Evolutionary conservation across 176 grass and related monocot genomes (phyloP).

Genomic region (Juncus effusus): DNA sequence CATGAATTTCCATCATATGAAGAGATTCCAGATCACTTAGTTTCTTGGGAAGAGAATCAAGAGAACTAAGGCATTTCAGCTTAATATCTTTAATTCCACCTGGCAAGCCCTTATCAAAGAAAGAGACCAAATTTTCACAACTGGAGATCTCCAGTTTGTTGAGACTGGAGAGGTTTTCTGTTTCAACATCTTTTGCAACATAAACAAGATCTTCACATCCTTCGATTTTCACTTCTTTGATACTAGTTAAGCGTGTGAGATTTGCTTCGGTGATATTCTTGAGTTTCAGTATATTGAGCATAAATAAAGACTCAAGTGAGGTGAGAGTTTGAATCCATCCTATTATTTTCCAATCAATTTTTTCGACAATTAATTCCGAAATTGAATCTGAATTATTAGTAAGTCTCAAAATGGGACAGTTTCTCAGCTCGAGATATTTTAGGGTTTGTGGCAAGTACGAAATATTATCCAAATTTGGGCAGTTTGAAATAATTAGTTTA

Average conservation of each 20-base stretch:
- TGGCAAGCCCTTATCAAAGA: slow-evolving; percentile 4
- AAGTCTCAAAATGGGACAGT: no score
- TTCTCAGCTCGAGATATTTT: no score
- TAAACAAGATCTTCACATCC: background rate
- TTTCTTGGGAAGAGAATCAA: background rate
- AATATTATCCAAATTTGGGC: slow-evolving; percentile 18
- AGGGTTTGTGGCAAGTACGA: background rate
- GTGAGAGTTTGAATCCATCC: slow-evolving; percentile 18
- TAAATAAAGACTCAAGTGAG: slow-evolving; percentile 19
- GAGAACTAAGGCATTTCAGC: background rate
- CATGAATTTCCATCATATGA: background rate
- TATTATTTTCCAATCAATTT: background rate
- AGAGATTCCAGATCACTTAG: background rate
- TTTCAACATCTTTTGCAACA: background rate
- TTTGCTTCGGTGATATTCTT: background rate
- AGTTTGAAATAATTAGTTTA: slow-evolving; percentile 18
- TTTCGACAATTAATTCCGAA: slow-evolving; percentile 9
- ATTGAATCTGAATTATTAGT: background rate
- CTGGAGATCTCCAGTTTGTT: slow-evolving; percentile 11
- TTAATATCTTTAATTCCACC: slow-evolving; percentile 7
- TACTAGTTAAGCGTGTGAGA: background rate
- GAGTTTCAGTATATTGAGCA: slow-evolving; percentile 10
- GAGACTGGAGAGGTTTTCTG: background rate
- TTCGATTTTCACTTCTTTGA: slow-evolving; percentile 1
- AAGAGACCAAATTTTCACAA: background rate